Conservation (phyloP, 1,284 basidiomycete species). For the Austroboletus niveus region DNA sequence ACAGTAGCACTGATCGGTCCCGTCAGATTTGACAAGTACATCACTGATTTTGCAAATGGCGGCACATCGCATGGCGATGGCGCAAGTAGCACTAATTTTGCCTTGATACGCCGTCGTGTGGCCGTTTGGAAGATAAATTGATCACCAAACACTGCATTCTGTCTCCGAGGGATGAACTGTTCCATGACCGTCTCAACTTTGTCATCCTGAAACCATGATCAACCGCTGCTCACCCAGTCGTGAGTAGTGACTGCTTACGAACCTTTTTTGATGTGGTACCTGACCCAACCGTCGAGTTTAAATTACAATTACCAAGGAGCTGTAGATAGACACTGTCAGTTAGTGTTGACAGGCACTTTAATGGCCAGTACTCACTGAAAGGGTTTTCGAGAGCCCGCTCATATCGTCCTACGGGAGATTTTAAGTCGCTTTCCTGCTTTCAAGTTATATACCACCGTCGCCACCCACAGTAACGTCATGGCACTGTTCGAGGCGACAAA, state of each 20-base stretch:
- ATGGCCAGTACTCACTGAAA: conserved; percentile 24
- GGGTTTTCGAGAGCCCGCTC: conserved; percentile 34
- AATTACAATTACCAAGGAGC: conserved; percentile 31
- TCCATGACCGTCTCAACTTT: conserved; percentile 22
- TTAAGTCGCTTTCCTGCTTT: background rate
- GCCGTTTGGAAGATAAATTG: conserved; percentile 30
- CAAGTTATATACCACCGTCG: conserved; percentile 26
- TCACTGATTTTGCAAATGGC: conserved; percentile 34
- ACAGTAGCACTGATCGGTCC: conserved; percentile 25
- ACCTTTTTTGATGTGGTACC: conserved; percentile 18
- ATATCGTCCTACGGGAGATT: conserved; percentile 10
- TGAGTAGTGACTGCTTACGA: conserved; percentile 1
- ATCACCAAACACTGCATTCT: conserved; percentile 30
- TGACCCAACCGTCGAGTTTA: conserved; percentile 4
- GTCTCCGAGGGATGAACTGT: conserved; percentile 31
- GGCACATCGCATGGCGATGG: conserved; percentile 25
- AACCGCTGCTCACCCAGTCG: conserved; percentile 4
- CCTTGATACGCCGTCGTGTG: conserved; percentile 22
- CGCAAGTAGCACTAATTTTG: conserved; percentile 27
- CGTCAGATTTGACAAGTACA: conserved; percentile 30
- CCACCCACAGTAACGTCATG: conserved; percentile 26
- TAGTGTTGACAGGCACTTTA: background rate
- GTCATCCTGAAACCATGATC: conserved; percentile 13
- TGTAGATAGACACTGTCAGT: conserved; percentile 6
- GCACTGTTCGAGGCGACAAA: conserved; percentile 22